Evolutionary conservation across 805 yeast genomes (phyloP), one percentile per base, ranked within the genome.

Genomic region (Wickerhamiella brachini): DNA sequence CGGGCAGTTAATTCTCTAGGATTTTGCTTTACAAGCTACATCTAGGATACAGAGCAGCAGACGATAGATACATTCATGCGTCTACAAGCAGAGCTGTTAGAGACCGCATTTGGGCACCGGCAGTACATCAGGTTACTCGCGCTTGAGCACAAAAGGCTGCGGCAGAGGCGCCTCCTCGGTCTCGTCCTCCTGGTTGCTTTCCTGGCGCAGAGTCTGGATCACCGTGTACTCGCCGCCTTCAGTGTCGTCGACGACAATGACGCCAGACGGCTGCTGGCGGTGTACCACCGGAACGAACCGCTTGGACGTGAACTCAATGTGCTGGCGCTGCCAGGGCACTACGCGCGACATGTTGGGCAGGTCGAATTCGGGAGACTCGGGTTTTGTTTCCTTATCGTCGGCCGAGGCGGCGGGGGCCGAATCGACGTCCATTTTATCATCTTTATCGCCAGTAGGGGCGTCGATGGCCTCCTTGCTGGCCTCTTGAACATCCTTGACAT

Each of bases 331-430:
- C 45, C 81, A 77, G 15, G 97, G 97, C 51, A 93, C 71, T 1
- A 93, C 95, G 62, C 98, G 79, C 12, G 93, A 76, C 76, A 90
- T 71, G 64, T 93, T 93, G 38, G 74, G 74, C 51, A 93, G 71
- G 54, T 29, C 49, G 66, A 68, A 53, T 65, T 66, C 54, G 52
- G 52, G 49, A 42, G 44, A 44, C 52, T 56, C 56, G 34, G 39
- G 22, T 18, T 48, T 53, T 34, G 58, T 62, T 24, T 63, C 66
- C 18, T 60, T 64, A 38, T 57, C 57, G 20, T 51, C 51, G 43
- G 55, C 49, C 54, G 18, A 51, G 22, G 57, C 62, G 17, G 29
- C 62, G 22, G 56, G 51, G 47, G 55, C 56, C 42, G 58, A 56
- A 26, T 65, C 65, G 43, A 61, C 60, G 20, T 48, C 55, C 59